These are phyloP conservation scores for Thalia dealbata DNA, from an alignment of 176 grass and related monocot species.

Conservation along the genomic window DNA sequence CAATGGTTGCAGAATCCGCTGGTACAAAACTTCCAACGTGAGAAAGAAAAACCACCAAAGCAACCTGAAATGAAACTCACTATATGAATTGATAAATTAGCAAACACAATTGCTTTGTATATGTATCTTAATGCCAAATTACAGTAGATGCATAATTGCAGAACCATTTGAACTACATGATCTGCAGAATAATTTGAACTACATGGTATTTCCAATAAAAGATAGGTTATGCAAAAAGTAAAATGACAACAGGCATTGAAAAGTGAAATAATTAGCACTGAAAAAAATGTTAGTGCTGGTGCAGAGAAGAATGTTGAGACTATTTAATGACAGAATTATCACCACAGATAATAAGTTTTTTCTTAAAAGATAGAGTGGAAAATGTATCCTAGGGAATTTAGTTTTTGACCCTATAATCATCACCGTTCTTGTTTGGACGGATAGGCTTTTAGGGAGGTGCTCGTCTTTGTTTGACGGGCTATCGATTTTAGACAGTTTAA, in stretches of 20 bases:
- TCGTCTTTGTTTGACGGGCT: too few relatives aligned
- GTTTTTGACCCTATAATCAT: not conserved
- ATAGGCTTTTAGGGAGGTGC: too few relatives aligned
- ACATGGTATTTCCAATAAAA: not conserved
- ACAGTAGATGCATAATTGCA: not conserved
- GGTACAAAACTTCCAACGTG: slow-evolving; percentile 98
- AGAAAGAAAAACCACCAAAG: slow-evolving; percentile 93
- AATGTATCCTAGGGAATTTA: not conserved
- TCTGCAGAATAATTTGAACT: not conserved
- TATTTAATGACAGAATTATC: not conserved
- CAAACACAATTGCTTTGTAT: not conserved
- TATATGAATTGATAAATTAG: not conserved
- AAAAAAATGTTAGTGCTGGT: too few relatives aligned
- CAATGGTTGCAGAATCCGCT: slow-evolving; percentile 88
- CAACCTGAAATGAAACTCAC: slow-evolving; percentile 57
- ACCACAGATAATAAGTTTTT: not conserved
- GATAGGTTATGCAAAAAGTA: too few relatives aligned
- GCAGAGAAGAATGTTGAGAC: not conserved
- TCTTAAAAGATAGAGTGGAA: not conserved
- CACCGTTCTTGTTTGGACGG: too few relatives aligned
- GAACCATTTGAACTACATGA: not conserved
- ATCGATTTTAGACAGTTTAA: too few relatives aligned
- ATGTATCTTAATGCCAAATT: not conserved
- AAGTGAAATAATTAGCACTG: too few relatives aligned
- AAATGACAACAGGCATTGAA: too few relatives aligned